A percentile compares a stretch with the other conserved stretches of the same genome.
Evolutionary conservation across 345 rosid species (phyloP).

Genomic region (Durio zibethinus): DNA sequence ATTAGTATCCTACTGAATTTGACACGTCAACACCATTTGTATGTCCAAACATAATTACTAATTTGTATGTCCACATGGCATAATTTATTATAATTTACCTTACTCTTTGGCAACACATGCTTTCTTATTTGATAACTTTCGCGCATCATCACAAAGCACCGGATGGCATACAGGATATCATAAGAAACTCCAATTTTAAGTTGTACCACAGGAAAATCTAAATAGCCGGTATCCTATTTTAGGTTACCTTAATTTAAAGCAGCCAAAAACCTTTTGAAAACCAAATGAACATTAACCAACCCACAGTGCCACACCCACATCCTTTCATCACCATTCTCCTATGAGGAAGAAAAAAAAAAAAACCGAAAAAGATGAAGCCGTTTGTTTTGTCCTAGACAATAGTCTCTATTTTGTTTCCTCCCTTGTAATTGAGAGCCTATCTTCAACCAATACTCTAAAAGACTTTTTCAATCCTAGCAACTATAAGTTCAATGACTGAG

Average conservation of each 20-base stretch:
- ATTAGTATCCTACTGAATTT: not conserved
- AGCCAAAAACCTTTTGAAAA: not conserved
- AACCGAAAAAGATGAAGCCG: not conserved
- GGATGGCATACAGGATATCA: not conserved
- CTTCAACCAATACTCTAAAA: not conserved
- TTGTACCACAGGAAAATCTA: not conserved
- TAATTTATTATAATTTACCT: not conserved
- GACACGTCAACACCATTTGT: not conserved
- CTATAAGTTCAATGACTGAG: not conserved
- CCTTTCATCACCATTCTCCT: not conserved
- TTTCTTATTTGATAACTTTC: not conserved
- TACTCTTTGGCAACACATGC: not conserved
- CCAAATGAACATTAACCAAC: not conserved
- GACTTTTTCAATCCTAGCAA: not conserved
- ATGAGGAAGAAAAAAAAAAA: not conserved
- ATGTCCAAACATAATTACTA: not conserved
- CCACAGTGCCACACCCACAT: not conserved
- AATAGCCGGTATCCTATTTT: not conserved
- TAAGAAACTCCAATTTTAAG: not conserved
- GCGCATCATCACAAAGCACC: not conserved
- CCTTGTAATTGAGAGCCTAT: not conserved
- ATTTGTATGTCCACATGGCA: not conserved
- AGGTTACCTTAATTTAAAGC: not conserved
- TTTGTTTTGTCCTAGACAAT: not conserved
- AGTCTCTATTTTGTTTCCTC: not conserved